These are phyloP conservation scores for Trichophyton schoenleinii DNA, from an alignment of 2,329 filamentous ascomycete genomes.

Conservation along the genomic window DNA sequence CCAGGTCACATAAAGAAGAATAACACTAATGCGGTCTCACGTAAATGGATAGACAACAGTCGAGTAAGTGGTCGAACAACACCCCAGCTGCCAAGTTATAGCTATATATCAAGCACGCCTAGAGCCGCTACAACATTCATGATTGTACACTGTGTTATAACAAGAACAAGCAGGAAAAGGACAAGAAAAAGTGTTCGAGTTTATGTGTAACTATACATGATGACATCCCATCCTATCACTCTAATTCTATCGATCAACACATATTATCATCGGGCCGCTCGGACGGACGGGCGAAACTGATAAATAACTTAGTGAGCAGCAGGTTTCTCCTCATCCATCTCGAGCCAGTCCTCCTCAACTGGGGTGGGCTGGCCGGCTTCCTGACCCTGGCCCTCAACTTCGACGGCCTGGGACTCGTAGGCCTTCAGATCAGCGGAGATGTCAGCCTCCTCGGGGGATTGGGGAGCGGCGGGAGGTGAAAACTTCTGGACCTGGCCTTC, in stretches of 20 bases:
- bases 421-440: slow-evolving; percentile 82
- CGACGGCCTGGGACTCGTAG: slow-evolving; percentile 88
- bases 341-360: slow-evolving; percentile 64
- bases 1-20: not conserved
- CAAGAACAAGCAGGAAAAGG: not conserved
- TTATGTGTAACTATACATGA: slow-evolving; percentile 10
- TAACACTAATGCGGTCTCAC: not conserved
- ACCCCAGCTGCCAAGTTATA: not conserved
- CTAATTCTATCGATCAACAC: slow-evolving; percentile 1
- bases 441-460: slow-evolving; percentile 86
- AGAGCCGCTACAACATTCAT: not conserved
- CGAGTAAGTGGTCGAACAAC: not conserved
- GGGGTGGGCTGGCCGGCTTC: slow-evolving; percentile 49
- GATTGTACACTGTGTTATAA: not conserved
- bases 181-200: not conserved
- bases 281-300: not conserved
- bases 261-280: not conserved
- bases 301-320: slow-evolving; percentile 29
- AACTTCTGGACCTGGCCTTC: slow-evolving; percentile 89
- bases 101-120: not conserved
- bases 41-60: not conserved
- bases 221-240: slow-evolving; percentile 5
- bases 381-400: slow-evolving; percentile 66
- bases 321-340: slow-evolving; percentile 51
- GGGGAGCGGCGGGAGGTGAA: slow-evolving; percentile 62